Base-by-base conservation (phyloP, 495 filamentous ascomycete species). In the Tuber magnatum region DNA sequence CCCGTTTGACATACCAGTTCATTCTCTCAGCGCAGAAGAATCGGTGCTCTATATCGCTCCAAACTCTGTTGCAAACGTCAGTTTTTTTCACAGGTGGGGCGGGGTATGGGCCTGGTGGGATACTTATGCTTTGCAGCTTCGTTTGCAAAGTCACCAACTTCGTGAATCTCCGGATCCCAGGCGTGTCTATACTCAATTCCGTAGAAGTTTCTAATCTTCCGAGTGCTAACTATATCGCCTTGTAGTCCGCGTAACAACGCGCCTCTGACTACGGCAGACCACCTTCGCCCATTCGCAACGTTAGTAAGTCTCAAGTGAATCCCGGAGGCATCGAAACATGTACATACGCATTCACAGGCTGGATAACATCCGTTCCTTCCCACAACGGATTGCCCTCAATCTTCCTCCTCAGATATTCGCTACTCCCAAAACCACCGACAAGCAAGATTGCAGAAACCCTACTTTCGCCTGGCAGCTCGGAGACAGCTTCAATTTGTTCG, bases 181-280 rank as follows among this genome's bases (percentile, higher is more conserved):
- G 91, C 88, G 0, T 90, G 91, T 0, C 89, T 89, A 82, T 91
- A 92, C 48, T 87, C 89, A 14, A 91, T 91, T 32, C 91, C 91
- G 81, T 93, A 93, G 83, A 92, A 89, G 87, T 89, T 90, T 71
- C 91, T 85, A 43, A 89, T 86, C 75, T 89, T 87, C 22, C 91
- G 82, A 56, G 86, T 90, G 40, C 90, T 86, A 5, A 92, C 90
- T 87, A 92, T 90, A 81, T 86, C 91, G 24, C 88, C 90, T 80
- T 93, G 90, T 24, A 93, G 83, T 20, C 90, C 91, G 75, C 88
- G 86, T 73, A 92, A 84, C 65, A 89, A 91, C 22, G 87, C 92
- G 41, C 88, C 89, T 68, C 88, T 85, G 44, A 91, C 90, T 20
- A 92, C 89, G 9, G 91, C 90, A 14, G 89, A 92, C 90, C 90